Conservation (phyloP, 345 rosid species). For the Melaleuca alternifolia region DNA sequence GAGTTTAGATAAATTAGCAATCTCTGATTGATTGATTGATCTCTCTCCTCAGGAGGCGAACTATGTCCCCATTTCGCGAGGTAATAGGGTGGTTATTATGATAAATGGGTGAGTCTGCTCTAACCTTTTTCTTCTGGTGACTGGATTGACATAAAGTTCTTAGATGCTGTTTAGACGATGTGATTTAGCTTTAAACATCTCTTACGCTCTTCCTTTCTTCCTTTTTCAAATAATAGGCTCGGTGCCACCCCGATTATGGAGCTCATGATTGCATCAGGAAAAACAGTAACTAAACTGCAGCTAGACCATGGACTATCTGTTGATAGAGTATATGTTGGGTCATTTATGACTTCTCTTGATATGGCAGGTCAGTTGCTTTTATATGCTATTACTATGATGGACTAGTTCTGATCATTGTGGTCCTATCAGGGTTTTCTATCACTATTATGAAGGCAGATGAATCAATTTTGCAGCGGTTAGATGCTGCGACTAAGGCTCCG, state of each 20-base stretch:
- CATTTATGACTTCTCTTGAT: conserved; percentile 95
- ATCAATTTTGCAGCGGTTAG: conserved; percentile 53
- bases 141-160: not conserved
- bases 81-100: conserved; percentile 87
- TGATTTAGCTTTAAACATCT: not conserved
- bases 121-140: not conserved
- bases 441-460: conserved; percentile 86
- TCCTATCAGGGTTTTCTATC: conserved; percentile 69
- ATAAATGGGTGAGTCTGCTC: conserved; percentile 70
- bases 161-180: not conserved
- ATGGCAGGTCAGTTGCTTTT: conserved; percentile 70
- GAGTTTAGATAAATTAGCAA: not conserved
- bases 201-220: not conserved
- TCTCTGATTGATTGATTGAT: not conserved
- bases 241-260: conserved; percentile 94
- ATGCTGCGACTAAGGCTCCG: conserved; percentile 91
- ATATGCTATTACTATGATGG: not conserved
- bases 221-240: conserved; percentile 31
- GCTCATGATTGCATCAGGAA: conserved; percentile 90
- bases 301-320: conserved; percentile 88
- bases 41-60: conserved; percentile 57
- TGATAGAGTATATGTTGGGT: conserved; percentile 94
- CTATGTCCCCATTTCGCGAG: conserved; percentile 84
- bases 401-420: not conserved
- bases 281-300: conserved; percentile 76